Conservation (phyloP, 345 rosid genomes). For the Gossypium herbaceum region DNA sequence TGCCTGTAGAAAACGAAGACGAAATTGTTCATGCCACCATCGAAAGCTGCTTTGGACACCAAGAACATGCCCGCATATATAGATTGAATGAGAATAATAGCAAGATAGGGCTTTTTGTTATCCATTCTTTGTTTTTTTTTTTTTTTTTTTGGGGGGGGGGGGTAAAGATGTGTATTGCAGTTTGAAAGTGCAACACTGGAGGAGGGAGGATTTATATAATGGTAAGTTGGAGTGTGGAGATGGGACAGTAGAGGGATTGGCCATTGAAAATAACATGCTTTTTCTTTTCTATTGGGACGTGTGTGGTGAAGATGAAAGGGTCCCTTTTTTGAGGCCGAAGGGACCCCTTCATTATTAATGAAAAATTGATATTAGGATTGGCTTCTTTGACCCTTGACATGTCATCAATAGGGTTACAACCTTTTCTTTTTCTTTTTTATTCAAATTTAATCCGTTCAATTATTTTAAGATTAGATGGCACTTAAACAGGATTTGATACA, state of each 20-base stretch:
- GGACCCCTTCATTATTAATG: constrained; percentile 15
- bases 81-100: constrained; percentile 52
- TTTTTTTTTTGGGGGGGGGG: no score
- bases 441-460: no score
- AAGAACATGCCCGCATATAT: constrained; percentile 86
- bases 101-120: constrained; percentile 53
- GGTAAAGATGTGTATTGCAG: neutral
- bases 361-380: neutral
- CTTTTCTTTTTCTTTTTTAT: no score
- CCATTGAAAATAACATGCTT: neutral
- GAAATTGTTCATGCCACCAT: constrained; percentile 81
- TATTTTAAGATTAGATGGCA: no score
- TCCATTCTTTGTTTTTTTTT: constrained; percentile 23
- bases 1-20: constrained; percentile 84
- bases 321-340: neutral
- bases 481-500: no score
- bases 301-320: constrained; percentile 24
- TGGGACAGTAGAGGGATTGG: neutral
- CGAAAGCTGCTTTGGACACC: constrained; percentile 84
- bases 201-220: constrained; percentile 1
- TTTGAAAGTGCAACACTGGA: constrained; percentile 8
- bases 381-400: neutral
- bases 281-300: constrained; percentile 16
- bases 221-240: neutral
- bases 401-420: neutral